A percentile compares a stretch with the other conserved stretches of the same genome.
Conservation (phyloP, 495 filamentous ascomycete genomes). For the Hypoxylon crocopeplum region DNA sequence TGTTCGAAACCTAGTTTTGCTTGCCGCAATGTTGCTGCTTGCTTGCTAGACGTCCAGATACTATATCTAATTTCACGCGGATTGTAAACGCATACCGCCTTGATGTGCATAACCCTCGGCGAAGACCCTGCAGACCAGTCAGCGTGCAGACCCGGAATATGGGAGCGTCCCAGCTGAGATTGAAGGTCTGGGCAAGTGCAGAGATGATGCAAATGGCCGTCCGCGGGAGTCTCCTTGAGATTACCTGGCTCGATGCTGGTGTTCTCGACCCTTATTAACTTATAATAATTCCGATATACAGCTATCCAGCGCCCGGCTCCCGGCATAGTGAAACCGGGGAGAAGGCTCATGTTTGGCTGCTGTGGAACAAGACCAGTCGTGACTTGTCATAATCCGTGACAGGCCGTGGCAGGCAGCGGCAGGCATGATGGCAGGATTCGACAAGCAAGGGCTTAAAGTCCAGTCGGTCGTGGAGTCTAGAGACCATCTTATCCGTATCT, state of each 20-base stretch:
- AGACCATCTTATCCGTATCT: no score
- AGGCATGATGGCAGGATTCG: neutral
- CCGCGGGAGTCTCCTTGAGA: slow-evolving; percentile 5
- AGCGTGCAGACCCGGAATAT: slow-evolving; percentile 21
- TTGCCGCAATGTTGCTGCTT: no score
- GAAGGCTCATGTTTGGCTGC: slow-evolving; percentile 21
- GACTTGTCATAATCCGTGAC: slow-evolving; percentile 18
- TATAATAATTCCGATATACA: neutral
- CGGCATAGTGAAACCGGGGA: slow-evolving; percentile 31
- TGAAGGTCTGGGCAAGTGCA: slow-evolving; percentile 14
- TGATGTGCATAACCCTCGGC: slow-evolving; percentile 4
- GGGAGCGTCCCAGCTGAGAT: slow-evolving; percentile 20
- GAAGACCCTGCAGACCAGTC: slow-evolving; percentile 19
- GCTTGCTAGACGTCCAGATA: slow-evolving; percentile 7
- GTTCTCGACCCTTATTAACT: slow-evolving; percentile 4
- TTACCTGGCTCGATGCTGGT: neutral
- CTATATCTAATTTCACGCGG: slow-evolving; percentile 14
- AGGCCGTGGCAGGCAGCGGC: no score
- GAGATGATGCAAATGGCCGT: slow-evolving; percentile 35
- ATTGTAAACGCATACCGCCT: slow-evolving; percentile 4
- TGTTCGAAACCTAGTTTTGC: slow-evolving; percentile 17
- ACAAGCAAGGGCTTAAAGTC: no score
- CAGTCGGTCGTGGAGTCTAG: no score
- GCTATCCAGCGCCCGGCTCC: slow-evolving; percentile 30
- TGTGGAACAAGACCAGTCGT: slow-evolving; percentile 26